phyloP scores from a whole-genome alignment of 129 eudicot genomes.

The Lactuca sativa region DNA sequence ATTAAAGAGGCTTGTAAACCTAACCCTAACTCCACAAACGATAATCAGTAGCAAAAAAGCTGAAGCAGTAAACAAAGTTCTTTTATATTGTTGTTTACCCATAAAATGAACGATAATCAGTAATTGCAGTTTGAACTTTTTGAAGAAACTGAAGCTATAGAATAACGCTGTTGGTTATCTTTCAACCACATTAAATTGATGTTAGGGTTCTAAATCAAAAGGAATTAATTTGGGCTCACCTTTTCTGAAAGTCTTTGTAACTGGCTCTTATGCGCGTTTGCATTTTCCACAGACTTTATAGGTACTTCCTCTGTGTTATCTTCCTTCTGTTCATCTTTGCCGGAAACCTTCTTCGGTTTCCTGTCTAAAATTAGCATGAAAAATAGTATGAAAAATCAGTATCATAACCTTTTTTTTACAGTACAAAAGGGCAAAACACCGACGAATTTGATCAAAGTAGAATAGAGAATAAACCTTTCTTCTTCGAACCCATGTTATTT shows the following conservation, averaged over 20 bases:
- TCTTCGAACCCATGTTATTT: slow-evolving; percentile 37
- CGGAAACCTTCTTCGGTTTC: slow-evolving; percentile 26
- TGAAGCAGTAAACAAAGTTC: not conserved
- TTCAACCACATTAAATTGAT: not conserved
- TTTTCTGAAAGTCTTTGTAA: slow-evolving; percentile 64
- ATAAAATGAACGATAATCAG: no score
- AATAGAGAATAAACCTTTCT: slow-evolving; percentile 30
- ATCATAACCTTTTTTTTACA: not conserved
- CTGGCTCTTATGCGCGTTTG: slow-evolving; percentile 46
- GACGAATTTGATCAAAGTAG: not conserved
- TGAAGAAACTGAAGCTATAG: not conserved
- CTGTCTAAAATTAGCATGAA: slow-evolving; percentile 31
- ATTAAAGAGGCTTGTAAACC: not conserved
- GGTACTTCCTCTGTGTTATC: slow-evolving; percentile 27
- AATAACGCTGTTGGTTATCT: not conserved
- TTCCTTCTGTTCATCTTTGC: slow-evolving; percentile 26
- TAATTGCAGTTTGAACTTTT: no score
- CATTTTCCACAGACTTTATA: slow-evolving; percentile 32
- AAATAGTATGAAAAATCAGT: not conserved
- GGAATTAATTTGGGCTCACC: slow-evolving; percentile 25
- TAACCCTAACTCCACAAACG: not conserved
- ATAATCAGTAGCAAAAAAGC: not conserved
- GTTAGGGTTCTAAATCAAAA: not conserved
- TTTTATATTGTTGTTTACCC: not conserved
- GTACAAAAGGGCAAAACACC: not conserved